Evolutionary conservation across 2,329 filamentous ascomycete genomes (phyloP).

Genomic region (Pseudocercospora pini-densiflorae): DNA sequence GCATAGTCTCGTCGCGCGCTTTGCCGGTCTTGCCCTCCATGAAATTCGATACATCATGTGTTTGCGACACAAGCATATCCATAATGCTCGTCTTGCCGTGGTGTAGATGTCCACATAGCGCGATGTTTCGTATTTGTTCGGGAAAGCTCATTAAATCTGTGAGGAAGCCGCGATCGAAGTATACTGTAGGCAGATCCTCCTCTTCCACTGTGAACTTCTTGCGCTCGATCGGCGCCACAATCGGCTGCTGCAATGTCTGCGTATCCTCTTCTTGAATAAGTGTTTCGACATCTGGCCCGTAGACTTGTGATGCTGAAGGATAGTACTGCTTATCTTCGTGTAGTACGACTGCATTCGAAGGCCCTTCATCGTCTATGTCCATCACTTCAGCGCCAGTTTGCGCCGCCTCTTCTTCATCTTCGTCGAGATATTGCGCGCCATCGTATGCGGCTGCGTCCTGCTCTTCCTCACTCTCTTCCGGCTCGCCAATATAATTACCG

Average conservation of each 20-base stretch:
- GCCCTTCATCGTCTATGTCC: constrained; percentile 88
- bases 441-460: constrained; percentile 73
- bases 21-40: constrained; percentile 81
- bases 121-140: constrained; percentile 90
- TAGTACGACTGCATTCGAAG: constrained; percentile 94
- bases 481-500: constrained; percentile 97
- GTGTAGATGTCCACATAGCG: constrained; percentile 88
- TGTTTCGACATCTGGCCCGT: constrained; percentile 92
- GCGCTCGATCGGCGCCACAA: constrained; percentile 88
- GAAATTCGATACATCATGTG: constrained; percentile 81
- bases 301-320: constrained; percentile 94
- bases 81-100: constrained; percentile 98
- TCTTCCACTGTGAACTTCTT: constrained; percentile 98
- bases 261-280: constrained; percentile 97
- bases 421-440: constrained; percentile 79
- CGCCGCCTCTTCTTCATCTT: constrained; percentile 56
- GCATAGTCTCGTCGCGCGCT: constrained; percentile 83
- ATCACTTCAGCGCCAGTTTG: constrained; percentile 81
- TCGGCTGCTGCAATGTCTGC: constrained; percentile 88
- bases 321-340: constrained; percentile 99
- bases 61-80: constrained; percentile 97
- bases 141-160: constrained; percentile 95
- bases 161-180: constrained; percentile 90
- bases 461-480: constrained; percentile 84
- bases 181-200: constrained; percentile 85